phyloP scores from a whole-genome alignment of 345 rosid genomes.

The Conringia planisiliqua region DNA sequence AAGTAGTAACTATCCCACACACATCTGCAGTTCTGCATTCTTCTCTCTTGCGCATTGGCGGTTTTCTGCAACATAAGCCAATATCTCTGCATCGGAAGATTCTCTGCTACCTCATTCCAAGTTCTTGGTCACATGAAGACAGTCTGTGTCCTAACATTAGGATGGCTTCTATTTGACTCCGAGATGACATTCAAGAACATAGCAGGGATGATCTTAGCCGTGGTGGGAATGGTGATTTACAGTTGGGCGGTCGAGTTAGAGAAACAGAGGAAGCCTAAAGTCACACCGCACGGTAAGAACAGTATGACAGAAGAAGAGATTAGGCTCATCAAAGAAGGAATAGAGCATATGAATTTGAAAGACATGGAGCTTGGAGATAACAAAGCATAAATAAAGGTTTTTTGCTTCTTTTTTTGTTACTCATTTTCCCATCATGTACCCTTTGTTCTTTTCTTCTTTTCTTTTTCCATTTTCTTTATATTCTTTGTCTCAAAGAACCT shows the following conservation, averaged over 20 bases:
- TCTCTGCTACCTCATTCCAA: constrained; percentile 92
- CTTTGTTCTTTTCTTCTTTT: neutral
- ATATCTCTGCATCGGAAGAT: constrained; percentile 95
- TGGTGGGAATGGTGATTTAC: constrained; percentile 84
- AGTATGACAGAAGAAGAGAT: constrained; percentile 84
- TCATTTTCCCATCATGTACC: neutral
- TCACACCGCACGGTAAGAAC: constrained; percentile 45
- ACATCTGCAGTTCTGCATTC: constrained; percentile 61
- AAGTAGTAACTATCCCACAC: neutral
- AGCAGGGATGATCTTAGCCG: constrained; percentile 78
- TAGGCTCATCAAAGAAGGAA: constrained; percentile 62
- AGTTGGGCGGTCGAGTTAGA: constrained; percentile 95
- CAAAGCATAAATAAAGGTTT: constrained; percentile 36
- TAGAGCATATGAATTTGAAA: constrained; percentile 47
- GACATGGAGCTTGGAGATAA: constrained; percentile 65
- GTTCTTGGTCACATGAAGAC: constrained; percentile 98
- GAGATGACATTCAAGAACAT: constrained; percentile 80
- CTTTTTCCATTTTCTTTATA: neutral
- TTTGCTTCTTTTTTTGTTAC: neutral
- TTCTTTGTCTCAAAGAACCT: constrained; percentile 19
- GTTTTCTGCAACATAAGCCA: constrained; percentile 98
- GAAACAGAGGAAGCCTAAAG: constrained; percentile 49
- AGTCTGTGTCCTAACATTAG: constrained; percentile 74
- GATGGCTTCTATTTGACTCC: constrained; percentile 91
- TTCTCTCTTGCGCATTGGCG: constrained; percentile 79